Percentiles rank a stretch among this genome's conserved stretches.
phyloP scores from a whole-genome alignment of 768 basidiomycete species.

The Serendipita sp. region DNA sequence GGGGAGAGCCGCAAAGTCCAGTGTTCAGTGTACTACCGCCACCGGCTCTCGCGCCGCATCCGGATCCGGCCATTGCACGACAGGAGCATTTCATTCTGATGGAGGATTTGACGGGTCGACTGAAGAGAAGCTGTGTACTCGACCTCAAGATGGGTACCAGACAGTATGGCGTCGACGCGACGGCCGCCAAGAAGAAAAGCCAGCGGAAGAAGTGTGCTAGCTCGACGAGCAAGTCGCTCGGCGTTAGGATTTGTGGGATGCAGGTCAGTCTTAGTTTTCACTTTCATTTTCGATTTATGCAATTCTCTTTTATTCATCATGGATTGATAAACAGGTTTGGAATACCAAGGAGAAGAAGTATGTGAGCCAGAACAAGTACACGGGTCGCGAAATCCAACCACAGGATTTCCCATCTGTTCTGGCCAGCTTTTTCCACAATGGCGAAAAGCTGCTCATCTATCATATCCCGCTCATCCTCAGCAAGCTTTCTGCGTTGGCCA shows the following conservation, averaged over 20 bases:
- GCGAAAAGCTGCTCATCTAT: conserved; percentile 65
- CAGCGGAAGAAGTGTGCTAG: conserved; percentile 96
- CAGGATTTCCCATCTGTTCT: conserved; percentile 74
- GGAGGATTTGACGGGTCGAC: conserved; percentile 90
- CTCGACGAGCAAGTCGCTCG: conserved; percentile 80
- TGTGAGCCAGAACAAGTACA: conserved; percentile 89
- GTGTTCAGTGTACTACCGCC: not conserved
- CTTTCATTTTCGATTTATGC: not conserved
- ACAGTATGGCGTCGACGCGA: conserved; percentile 95
- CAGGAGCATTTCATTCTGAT: conserved; percentile 98
- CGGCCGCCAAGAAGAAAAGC: conserved; percentile 84
- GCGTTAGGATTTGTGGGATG: conserved; percentile 95
- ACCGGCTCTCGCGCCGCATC: conserved; percentile 15
- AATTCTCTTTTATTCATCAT: not conserved
- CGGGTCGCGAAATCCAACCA: conserved; percentile 74
- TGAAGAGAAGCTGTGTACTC: conserved; percentile 86
- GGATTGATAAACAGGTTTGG: conserved; percentile 57
- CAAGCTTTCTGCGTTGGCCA: conserved; percentile 86
- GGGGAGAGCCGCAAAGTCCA: too few relatives aligned
- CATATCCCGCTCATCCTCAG: conserved; percentile 85
- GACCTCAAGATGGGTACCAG: conserved; percentile 99
- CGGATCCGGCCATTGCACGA: conserved; percentile 42
- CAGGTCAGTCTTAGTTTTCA: conserved; percentile 46
- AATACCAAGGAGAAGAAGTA: conserved; percentile 72
- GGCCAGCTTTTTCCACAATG: conserved; percentile 70